Conservation (phyloP, 2,329 filamentous ascomycete species). For the Conoideocrella luteorostrata region DNA sequence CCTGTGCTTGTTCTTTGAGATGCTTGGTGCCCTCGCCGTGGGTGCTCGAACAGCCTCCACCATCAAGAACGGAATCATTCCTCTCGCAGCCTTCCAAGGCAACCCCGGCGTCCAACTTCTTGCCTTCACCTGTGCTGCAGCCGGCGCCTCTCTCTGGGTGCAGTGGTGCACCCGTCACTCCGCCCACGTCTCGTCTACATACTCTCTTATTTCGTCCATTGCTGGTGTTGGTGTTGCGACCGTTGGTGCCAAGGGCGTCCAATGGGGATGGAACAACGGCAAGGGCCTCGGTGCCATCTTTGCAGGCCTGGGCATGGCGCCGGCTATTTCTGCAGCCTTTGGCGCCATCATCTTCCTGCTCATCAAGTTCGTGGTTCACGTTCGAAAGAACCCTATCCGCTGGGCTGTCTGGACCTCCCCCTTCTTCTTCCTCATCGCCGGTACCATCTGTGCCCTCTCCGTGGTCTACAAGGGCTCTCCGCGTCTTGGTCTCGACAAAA, state of each 20-base stretch:
- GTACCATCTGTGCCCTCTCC: conserved; percentile 66
- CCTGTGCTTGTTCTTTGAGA: conserved; percentile 58
- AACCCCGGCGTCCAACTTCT: conserved; percentile 63
- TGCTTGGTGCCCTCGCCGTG: conserved; percentile 58
- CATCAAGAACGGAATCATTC: conserved; percentile 72
- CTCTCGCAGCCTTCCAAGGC: conserved; percentile 45
- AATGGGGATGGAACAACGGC: conserved; percentile 65
- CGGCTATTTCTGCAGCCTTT: conserved; percentile 58
- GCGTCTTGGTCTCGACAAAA: conserved; percentile 56
- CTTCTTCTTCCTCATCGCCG: conserved; percentile 71
- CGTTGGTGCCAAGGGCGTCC: conserved; percentile 51
- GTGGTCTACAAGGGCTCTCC: conserved; percentile 79
- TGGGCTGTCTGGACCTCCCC: conserved; percentile 70
- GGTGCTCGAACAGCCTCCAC: conserved; percentile 64
- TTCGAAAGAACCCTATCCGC: conserved; percentile 62
- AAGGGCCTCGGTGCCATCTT: conserved; percentile 68
- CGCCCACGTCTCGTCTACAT: conserved; percentile 64
- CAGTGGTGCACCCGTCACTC: conserved; percentile 72
- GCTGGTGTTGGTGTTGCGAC: conserved; percentile 62
- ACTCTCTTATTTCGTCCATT: conserved; percentile 61
- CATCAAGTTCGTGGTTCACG: conserved; percentile 58
- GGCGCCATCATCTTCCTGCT: conserved; percentile 62
- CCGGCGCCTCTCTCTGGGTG: conserved; percentile 62
- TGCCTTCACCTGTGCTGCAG: conserved; percentile 56
- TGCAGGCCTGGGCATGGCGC: conserved; percentile 65